Evolutionary conservation across 306 rosid species (phyloP), one percentile per base, ranked within the genome.

Genomic region (Dicorynia guianensis): DNA sequence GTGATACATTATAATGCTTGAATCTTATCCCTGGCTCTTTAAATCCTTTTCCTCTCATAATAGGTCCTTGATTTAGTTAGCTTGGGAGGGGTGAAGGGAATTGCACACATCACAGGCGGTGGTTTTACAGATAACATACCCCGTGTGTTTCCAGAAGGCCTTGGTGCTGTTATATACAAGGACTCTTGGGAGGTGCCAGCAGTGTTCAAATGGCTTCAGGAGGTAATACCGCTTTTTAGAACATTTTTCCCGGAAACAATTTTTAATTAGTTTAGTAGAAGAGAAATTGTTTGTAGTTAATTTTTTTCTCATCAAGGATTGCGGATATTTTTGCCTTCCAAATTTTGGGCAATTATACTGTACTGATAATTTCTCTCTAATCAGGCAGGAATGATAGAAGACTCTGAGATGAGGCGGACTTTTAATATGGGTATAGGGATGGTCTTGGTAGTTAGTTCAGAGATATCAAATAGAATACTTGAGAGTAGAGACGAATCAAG

Each of bases 41-140:
- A 38, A 42, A 3, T 34, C 64, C 34, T 46, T 11, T 12, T 75
- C 17, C 66, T 81, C 56, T 17, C 55, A 67, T 71, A 77, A 63
- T 76, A 95, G 97, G 92, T 92, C 48, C 96, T 95, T 48, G 92
- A 90, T 80, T 49, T 95, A 19, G 67, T 90, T 57, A 87, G 86
- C 80, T 85, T 83, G 72, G 99, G 97, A 71, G 97, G 99, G 59
- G 85, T 95, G 44, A 95, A 90, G 74, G 97, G 97, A 68, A 85
- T 95, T 8, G 93, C 98, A 69, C 97, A 90, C 77, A 82, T 92
- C 75, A 95, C 97, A 0, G 97, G 98, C 5, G 98, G 98, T 11
- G 98, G 97, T 75, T 92, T 95, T 47, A 92, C 98, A 0, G 98
- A 95, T 72, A 90, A 90, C 57, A 95, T 95, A 52, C 99, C 99